A percentile compares a stretch with the other conserved stretches of the same genome.
Conservation (phyloP, 73 alveolate species). For the Diophrys sp. region DNA sequence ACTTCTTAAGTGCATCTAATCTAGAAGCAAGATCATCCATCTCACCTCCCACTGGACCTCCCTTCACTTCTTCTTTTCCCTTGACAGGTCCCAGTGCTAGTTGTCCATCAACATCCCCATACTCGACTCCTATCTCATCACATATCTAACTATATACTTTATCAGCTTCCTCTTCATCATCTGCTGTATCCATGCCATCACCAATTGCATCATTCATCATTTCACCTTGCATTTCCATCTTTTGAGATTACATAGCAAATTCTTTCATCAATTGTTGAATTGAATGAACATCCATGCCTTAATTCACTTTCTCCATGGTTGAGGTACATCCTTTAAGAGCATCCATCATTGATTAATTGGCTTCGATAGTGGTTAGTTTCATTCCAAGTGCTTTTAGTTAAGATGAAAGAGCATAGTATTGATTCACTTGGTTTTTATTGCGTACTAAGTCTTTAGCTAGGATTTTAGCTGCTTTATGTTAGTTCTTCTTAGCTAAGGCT, state of each 20-base stretch:
- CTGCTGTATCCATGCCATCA: slow-evolving; percentile 9
- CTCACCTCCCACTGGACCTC: slow-evolving; percentile 82
- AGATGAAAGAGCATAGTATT: slow-evolving; percentile 4
- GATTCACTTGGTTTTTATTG: slow-evolving; percentile 6
- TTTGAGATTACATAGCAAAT: slow-evolving; percentile 7
- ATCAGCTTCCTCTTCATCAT: slow-evolving; percentile 9
- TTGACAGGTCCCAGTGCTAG: slow-evolving; percentile 1
- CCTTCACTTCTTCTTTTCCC: slow-evolving; percentile 83
- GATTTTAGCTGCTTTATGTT: slow-evolving; percentile 8
- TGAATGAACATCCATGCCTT: neutral
- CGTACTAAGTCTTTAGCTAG: slow-evolving; percentile 11
- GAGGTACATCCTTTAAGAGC: slow-evolving; percentile 5
- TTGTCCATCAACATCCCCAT: slow-evolving; percentile 5
- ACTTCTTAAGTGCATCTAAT: slow-evolving; percentile 68
- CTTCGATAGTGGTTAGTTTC: slow-evolving; percentile 7
- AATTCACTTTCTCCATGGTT: neutral
- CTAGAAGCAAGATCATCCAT: slow-evolving; percentile 75
- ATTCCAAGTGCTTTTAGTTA: slow-evolving; percentile 3
- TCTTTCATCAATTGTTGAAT: slow-evolving; percentile 6
- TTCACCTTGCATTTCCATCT: slow-evolving; percentile 7
- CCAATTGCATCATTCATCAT: slow-evolving; percentile 18
- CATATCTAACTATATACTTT: slow-evolving; percentile 6
- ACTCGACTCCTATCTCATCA: slow-evolving; percentile 5
- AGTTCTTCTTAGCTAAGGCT: slow-evolving; percentile 3
- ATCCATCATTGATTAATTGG: slow-evolving; percentile 7